Percentiles rank a stretch among this genome's conserved stretches.
Conservation (phyloP, 345 rosid species). For the Gossypium mustelinum region DNA sequence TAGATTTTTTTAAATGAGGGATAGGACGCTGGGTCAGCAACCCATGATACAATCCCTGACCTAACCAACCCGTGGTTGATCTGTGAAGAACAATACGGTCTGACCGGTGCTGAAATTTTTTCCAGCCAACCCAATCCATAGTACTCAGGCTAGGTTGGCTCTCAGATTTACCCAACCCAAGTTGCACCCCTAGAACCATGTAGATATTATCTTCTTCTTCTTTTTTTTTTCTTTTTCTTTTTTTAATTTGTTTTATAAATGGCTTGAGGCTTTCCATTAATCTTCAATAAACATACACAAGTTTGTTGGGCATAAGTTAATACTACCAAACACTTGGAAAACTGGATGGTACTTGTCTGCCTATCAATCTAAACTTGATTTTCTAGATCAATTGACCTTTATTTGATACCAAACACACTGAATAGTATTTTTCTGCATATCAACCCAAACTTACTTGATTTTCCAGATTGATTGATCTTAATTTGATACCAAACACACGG, state of each 20-base stretch:
- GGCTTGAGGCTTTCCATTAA: background rate
- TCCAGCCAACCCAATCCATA: background rate
- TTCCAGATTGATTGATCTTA: conserved; percentile 73
- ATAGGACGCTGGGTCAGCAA: background rate
- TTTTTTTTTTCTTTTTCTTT: no score
- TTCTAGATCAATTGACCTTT: conserved; percentile 72
- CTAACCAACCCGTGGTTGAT: background rate
- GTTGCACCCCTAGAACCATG: background rate
- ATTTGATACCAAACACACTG: conserved; percentile 54
- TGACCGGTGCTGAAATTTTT: background rate
- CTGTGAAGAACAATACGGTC: background rate
- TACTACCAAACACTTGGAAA: conserved; percentile 1
- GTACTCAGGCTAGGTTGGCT: background rate
- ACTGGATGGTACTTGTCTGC: background rate
- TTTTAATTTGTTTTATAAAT: background rate
- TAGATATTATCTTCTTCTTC: background rate
- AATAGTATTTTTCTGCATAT: background rate
- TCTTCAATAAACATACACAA: background rate
- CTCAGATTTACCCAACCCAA: background rate
- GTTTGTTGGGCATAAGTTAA: background rate
- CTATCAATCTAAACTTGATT: conserved; percentile 39
- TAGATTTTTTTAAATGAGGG: background rate
- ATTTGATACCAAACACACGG: conserved; percentile 70
- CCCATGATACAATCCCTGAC: background rate
- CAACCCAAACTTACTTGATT: conserved; percentile 53